Evolutionary conservation across 148 eudicot genomes (phyloP).

Genomic region (Amaranthus palmeri): DNA sequence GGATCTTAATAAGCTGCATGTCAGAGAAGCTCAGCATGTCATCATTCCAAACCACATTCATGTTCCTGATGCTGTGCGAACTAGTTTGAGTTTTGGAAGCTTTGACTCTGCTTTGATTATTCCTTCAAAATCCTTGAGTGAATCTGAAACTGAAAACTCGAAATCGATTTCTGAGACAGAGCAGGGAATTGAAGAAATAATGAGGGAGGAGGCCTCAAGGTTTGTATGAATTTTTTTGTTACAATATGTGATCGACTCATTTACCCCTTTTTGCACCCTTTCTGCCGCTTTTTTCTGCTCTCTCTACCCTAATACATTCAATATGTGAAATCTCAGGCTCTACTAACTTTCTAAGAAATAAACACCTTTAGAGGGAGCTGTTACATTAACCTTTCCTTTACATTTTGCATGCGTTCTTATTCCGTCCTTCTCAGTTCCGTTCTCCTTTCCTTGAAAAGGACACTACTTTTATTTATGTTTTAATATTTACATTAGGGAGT

Average conservation of each 20-base stretch:
- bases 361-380: too few species aligned
- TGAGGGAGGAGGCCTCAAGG: conserved; percentile 42
- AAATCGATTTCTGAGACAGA: conserved; percentile 39
- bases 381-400: too few species aligned
- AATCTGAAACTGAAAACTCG: conserved; percentile 33
- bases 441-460: too few species aligned
- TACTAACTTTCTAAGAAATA: not conserved
- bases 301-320: not conserved
- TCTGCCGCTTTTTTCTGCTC: not conserved
- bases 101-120: conserved; percentile 62
- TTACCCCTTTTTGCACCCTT: not conserved
- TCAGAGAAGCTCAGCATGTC: conserved; percentile 59
- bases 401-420: too few species aligned
- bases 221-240: conserved; percentile 20
- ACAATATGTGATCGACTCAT: not conserved
- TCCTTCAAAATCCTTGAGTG: conserved; percentile 25
- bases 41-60: conserved; percentile 78
- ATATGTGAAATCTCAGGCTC: not conserved
- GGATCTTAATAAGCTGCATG: conserved; percentile 49
- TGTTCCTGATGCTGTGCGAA: conserved; percentile 73
- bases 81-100: conserved; percentile 80
- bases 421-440: too few species aligned
- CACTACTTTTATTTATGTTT: too few species aligned
- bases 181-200: conserved; percentile 39
- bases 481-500: too few species aligned